phyloP scores from a whole-genome alignment of 1,284 basidiomycete genomes.

The Pholiota adiposa region DNA sequence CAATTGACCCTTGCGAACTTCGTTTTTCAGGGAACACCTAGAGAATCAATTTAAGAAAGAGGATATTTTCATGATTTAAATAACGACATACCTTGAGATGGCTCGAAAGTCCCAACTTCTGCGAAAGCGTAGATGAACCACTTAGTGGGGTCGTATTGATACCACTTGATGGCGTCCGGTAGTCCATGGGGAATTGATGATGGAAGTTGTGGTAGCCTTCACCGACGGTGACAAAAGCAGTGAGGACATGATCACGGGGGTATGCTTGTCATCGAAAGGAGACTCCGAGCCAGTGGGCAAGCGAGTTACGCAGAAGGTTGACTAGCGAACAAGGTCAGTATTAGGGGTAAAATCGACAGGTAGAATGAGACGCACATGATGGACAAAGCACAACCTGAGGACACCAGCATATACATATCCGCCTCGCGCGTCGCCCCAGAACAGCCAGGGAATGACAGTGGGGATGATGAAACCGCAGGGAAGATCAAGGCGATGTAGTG shows the following conservation, averaged over 20 bases:
- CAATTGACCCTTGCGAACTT: conserved; percentile 89
- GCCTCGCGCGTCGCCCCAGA: conserved; percentile 86
- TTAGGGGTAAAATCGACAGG: not conserved
- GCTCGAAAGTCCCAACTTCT: conserved; percentile 75
- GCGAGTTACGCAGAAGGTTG: conserved; percentile 96
- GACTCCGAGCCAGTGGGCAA: conserved; percentile 92
- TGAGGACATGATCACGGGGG: conserved; percentile 87
- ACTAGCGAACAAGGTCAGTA: conserved; percentile 44
- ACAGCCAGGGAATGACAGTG: conserved; percentile 74
- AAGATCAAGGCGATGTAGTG: conserved; percentile 78
- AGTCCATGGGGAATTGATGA: conserved; percentile 94
- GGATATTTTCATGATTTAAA: not conserved
- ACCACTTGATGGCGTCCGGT: conserved; percentile 94
- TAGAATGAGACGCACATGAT: conserved; percentile 70
- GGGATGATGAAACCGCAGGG: conserved; percentile 79
- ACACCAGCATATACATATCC: conserved; percentile 90
- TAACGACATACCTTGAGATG: conserved; percentile 71
- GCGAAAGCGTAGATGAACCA: conserved; percentile 85
- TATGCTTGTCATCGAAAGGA: conserved; percentile 95
- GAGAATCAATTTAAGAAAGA: not conserved
- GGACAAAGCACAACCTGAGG: conserved; percentile 83
- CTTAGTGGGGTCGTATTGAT: conserved; percentile 89
- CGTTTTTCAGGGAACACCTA: conserved; percentile 89
- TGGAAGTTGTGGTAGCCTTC: conserved; percentile 99
- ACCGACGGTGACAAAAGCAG: conserved; percentile 87